These are phyloP conservation scores for Beauveria sp. DNA, from an alignment of 2,329 filamentous ascomycete species.

Conservation along the genomic window DNA sequence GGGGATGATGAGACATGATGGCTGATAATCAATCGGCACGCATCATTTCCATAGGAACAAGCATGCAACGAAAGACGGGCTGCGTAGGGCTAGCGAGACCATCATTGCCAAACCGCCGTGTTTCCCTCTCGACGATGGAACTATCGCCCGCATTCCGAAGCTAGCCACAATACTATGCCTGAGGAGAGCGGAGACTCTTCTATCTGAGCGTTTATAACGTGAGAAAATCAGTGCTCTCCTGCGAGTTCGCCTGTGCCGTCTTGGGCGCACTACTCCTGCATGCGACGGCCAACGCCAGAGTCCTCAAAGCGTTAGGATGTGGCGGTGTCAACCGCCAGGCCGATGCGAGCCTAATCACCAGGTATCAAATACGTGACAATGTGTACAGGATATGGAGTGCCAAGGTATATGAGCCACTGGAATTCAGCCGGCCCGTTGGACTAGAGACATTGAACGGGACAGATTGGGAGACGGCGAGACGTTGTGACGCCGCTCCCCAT, in stretches of 20 bases:
- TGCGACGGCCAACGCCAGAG: not conserved
- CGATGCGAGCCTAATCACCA: not conserved
- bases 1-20: too few species aligned
- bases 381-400: not conserved
- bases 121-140: too few species aligned
- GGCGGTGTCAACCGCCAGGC: not conserved
- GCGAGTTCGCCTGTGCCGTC: not conserved
- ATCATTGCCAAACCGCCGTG: too few species aligned
- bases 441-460: not conserved
- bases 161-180: too few species aligned
- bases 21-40: too few species aligned
- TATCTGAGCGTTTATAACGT: too few species aligned
- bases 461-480: not conserved
- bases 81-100: too few species aligned
- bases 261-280: not conserved
- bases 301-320: not conserved
- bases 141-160: too few species aligned
- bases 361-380: not conserved
- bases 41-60: too few species aligned
- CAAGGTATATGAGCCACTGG: not conserved
- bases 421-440: not conserved
- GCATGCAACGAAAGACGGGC: too few species aligned
- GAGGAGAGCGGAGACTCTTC: too few species aligned
- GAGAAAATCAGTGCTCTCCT: too few species aligned
- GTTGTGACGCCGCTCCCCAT: not conserved